Evolutionary conservation across 495 filamentous ascomycete species (phyloP).

Genomic region (Tuber borchii): DNA sequence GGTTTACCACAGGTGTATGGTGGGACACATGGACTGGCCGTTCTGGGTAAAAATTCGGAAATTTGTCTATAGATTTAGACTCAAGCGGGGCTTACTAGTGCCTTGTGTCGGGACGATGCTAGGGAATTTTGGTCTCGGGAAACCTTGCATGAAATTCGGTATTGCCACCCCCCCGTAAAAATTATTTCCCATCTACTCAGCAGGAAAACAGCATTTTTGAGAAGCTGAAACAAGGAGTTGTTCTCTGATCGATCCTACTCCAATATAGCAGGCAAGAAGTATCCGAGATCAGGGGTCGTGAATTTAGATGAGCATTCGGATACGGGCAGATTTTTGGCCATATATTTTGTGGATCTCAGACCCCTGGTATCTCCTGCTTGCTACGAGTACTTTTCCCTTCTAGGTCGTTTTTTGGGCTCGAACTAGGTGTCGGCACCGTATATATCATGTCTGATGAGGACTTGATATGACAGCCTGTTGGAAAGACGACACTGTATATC

Average conservation of each 20-base stretch:
- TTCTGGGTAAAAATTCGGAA: neutral
- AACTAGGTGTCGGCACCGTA: no score
- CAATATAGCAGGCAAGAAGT: neutral
- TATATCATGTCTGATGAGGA: no score
- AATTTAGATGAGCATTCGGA: no score
- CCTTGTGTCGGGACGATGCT: neutral
- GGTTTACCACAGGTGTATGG: neutral
- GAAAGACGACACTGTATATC: no score
- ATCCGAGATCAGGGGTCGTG: no score
- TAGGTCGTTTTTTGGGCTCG: no score
- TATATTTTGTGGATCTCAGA: no score
- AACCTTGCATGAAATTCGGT: neutral
- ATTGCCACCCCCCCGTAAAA: neutral
- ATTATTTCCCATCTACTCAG: neutral
- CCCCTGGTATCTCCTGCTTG: no score
- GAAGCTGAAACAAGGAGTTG: neutral
- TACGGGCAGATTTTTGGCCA: no score
- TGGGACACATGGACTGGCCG: neutral
- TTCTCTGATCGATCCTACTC: neutral
- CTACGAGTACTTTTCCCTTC: no score
- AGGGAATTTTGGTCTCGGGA: neutral
- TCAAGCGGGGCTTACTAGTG: neutral
- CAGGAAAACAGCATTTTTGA: neutral
- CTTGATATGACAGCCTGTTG: no score
- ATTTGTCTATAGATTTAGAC: neutral